Evolutionary conservation across 2,329 filamentous ascomycete genomes (phyloP), one percentile per base, ranked within the genome.

Genomic region (Diaporthe sp.): DNA sequence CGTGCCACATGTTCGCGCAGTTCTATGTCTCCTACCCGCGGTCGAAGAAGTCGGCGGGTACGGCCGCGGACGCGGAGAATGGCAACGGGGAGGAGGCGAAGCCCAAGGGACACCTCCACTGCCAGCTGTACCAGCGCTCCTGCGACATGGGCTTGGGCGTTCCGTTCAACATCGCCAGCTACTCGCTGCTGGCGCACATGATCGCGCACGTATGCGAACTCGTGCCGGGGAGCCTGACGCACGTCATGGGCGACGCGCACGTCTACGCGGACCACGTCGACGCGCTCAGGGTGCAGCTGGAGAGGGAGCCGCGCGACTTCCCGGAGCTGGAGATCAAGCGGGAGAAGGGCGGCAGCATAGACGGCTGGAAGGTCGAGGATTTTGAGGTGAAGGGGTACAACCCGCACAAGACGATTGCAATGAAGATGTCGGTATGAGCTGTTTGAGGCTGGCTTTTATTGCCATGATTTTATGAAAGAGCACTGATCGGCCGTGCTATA

Each of bases 231-330:
- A 96, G 91, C 71, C 89, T 99, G 77, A 97, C 95, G 53, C 97
- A 98, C 84, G 95, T 95, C 67, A 98, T 99, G 95, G 97, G 97
- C 19, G 97, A 99, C 84, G 95, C 96, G n/a, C 97, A 99, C 84
- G 93, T 99, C 1, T 99, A 99, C 84, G 85, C 93, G 10, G 96
- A 99, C 83, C 97, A 99, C 83, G 90, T 98, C 10, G 95, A 98
- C 72, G 96, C 97, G 17, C 87, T 99, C 75, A 90, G 93, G 81
- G 89, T 91, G 73, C 97, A 99, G 86, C 83, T 98, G 46, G 90
- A 91, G 82, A 88, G 97, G 10, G 94, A 96, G 82, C 97, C 97
- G 37, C 90, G 92, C 15, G 89, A 91, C 0, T 98, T 98, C 79
- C 97, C 97, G 0, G 91, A 91, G 67, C 82, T 99, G 75, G 91